These are phyloP conservation scores for Lasiodiplodia citricola DNA, from an alignment of 2,329 filamentous ascomycete genomes.

Conservation along the genomic window DNA sequence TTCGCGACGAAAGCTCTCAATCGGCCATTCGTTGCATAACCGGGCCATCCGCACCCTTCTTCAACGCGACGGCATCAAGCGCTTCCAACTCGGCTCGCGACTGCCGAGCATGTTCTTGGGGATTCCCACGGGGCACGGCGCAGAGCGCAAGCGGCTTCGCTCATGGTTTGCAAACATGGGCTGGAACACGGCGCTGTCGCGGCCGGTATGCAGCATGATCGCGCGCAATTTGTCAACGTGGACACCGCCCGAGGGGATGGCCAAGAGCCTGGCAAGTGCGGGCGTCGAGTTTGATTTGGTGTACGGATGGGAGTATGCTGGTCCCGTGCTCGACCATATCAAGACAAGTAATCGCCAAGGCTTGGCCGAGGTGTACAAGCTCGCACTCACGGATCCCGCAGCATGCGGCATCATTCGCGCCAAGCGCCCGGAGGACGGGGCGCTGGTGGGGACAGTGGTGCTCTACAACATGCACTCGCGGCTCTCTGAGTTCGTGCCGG, in stretches of 20 bases:
- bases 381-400: conserved; percentile 72
- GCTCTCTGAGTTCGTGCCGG: conserved; percentile 72
- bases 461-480: conserved; percentile 74
- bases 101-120: conserved; percentile 88
- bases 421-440: conserved; percentile 69
- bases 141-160: conserved; percentile 65
- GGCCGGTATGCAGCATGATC: conserved; percentile 72
- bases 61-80: conserved; percentile 74
- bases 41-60: conserved; percentile 78
- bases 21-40: conserved; percentile 87
- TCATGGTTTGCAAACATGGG: conserved; percentile 89
- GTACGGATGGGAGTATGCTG: conserved; percentile 77
- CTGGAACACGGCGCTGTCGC: conserved; percentile 75
- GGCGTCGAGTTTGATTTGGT: conserved; percentile 83
- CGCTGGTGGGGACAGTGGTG: conserved; percentile 78
- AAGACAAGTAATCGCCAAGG: conserved; percentile 76
- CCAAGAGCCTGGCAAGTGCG: conserved; percentile 73
- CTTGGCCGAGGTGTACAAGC: conserved; percentile 77
- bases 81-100: conserved; percentile 79
- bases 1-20: conserved; percentile 81
- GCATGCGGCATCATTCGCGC: conserved; percentile 83
- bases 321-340: conserved; percentile 75
- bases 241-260: conserved; percentile 76
- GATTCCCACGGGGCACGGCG: conserved; percentile 71
- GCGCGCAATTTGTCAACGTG: conserved; percentile 75